Percentiles rank a stretch among this genome's conserved stretches.
These are phyloP conservation scores for Aquilaria agallochum DNA, from an alignment of 441 rosid genomes.

Conservation along the genomic window DNA sequence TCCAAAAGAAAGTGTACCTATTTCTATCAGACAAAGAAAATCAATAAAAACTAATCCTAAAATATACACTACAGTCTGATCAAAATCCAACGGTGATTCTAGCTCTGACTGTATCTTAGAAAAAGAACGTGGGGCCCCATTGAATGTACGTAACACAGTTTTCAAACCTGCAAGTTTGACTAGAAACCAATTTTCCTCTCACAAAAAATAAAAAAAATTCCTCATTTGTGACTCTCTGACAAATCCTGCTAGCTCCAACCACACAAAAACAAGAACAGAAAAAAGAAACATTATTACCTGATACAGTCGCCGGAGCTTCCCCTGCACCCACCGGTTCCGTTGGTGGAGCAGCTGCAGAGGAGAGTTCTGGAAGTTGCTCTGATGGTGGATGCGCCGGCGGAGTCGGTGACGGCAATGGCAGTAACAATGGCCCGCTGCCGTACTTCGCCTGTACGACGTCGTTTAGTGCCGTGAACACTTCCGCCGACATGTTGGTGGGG, in stretches of 20 bases:
- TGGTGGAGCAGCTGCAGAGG: neutral
- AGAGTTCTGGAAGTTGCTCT: neutral
- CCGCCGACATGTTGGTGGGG: slow-evolving; percentile 40
- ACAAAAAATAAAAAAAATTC: slow-evolving; percentile 22
- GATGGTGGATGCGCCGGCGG: neutral
- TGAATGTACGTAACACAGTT: slow-evolving; percentile 22
- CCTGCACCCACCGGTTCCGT: neutral
- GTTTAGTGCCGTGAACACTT: slow-evolving; percentile 38
- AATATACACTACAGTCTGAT: neutral
- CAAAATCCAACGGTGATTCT: neutral
- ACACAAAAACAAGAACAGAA: no score
- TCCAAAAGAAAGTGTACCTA: no score
- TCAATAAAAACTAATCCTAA: no score
- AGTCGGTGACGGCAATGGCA: neutral
- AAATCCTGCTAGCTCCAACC: slow-evolving; percentile 11
- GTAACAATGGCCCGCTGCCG: slow-evolving; percentile 5
- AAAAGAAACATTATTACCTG: slow-evolving; percentile 19
- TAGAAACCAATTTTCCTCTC: slow-evolving; percentile 12
- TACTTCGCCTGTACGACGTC: slow-evolving; percentile 38
- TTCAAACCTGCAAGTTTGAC: slow-evolving; percentile 45
- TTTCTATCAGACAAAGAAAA: no score
- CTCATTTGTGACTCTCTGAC: slow-evolving; percentile 33
- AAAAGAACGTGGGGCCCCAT: slow-evolving; percentile 13
- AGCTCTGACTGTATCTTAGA: neutral
- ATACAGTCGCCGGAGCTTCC: slow-evolving; percentile 16